These are phyloP conservation scores for Nigrospora oryzae DNA, from an alignment of 2,329 filamentous ascomycete genomes.

Conservation along the genomic window DNA sequence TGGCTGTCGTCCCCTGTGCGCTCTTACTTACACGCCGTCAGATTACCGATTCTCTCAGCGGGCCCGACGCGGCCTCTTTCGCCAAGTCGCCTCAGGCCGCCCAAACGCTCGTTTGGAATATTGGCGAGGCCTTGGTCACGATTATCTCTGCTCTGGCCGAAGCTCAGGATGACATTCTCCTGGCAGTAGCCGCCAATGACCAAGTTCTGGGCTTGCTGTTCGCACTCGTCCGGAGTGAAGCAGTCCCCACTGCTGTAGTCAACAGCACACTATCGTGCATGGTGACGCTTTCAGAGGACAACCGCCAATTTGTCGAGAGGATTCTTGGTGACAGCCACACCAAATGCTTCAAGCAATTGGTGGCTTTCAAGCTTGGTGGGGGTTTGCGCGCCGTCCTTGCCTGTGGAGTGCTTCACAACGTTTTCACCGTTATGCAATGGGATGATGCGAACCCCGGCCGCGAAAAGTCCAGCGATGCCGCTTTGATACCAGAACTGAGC, in stretches of 20 bases:
- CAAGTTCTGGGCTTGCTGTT: conserved; percentile 46
- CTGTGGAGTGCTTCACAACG: conserved; percentile 54
- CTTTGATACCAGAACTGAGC: conserved; percentile 36
- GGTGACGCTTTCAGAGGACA: conserved; percentile 53
- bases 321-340: conserved; percentile 41
- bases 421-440: conserved; percentile 47
- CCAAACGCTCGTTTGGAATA: conserved; percentile 43
- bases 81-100: conserved; percentile 43
- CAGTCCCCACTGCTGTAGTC: conserved; percentile 30
- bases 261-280: conserved; percentile 46
- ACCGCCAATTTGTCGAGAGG: conserved; percentile 39
- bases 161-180: conserved; percentile 51
- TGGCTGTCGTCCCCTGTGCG: not conserved
- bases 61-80: conserved; percentile 31
- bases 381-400: conserved; percentile 44
- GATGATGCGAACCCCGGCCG: conserved; percentile 40
- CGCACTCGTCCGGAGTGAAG: conserved; percentile 33
- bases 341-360: conserved; percentile 39
- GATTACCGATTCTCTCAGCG: conserved; percentile 32
- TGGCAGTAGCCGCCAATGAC: conserved; percentile 40
- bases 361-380: conserved; percentile 36
- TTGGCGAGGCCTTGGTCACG: conserved; percentile 43
- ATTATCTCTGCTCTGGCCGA: conserved; percentile 47
- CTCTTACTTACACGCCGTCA: conserved; percentile 13
- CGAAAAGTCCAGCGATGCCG: conserved; percentile 40